These are phyloP conservation scores for Leishmania aethiopica DNA, from an alignment of 208 protist genomes.

Conservation along the genomic window DNA sequence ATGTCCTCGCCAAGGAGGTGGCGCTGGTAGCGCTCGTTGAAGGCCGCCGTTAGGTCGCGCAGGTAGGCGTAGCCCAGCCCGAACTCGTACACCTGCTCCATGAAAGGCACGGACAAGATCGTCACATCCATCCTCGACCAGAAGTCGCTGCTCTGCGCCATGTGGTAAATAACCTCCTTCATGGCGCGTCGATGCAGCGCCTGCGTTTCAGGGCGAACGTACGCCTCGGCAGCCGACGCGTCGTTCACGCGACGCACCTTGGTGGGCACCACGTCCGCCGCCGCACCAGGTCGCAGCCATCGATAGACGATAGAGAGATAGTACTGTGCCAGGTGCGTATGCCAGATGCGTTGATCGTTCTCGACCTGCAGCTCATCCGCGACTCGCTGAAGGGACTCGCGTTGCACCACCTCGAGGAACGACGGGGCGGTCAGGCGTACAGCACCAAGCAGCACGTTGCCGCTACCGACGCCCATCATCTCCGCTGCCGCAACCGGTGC, in stretches of 20 bases:
- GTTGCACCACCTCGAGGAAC: constrained; percentile 42
- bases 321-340: constrained; percentile 49
- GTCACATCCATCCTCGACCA: constrained; percentile 59
- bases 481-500: constrained; percentile 12
- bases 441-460: constrained; percentile 47
- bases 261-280: background rate
- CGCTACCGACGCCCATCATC: constrained; percentile 25
- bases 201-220: background rate
- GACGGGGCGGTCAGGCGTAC: constrained; percentile 44
- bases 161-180: constrained; percentile 77
- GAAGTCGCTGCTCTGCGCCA: constrained; percentile 26
- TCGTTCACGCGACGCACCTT: background rate
- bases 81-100: constrained; percentile 64
- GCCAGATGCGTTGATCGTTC: constrained; percentile 63
- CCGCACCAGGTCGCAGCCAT: constrained; percentile 10
- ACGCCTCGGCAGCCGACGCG: background rate
- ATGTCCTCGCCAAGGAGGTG: constrained; percentile 54
- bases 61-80: constrained; percentile 64
- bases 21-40: constrained; percentile 66
- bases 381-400: constrained; percentile 17
- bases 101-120: constrained; percentile 62
- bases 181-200: constrained; percentile 60
- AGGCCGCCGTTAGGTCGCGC: constrained; percentile 69
- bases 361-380: constrained; percentile 30
- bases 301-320: constrained; percentile 54